A percentile compares a stretch with the other conserved stretches of the same genome.
Conservation (phyloP, 2,329 filamentous ascomycete species). For the Tympanopsis confertula region DNA sequence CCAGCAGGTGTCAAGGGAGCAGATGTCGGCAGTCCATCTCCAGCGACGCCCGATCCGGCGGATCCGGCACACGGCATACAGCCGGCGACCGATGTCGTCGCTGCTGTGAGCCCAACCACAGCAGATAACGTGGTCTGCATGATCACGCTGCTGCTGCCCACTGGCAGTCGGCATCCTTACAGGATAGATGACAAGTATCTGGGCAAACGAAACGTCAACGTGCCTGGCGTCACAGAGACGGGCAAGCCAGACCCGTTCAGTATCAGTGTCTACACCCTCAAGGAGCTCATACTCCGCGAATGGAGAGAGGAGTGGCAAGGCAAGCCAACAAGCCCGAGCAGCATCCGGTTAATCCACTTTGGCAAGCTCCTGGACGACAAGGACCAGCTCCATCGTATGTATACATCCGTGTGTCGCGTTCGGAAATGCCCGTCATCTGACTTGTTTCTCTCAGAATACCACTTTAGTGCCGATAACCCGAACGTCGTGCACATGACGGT, state of each 20-base stretch:
- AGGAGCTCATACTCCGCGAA: constrained; percentile 84
- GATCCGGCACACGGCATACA: background rate
- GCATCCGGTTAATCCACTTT: constrained; percentile 84
- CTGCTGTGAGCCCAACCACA: constrained; percentile 11
- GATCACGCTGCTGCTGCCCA: constrained; percentile 75
- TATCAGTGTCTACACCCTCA: constrained; percentile 86
- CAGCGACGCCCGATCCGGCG: too few relatives aligned
- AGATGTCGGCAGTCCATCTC: background rate
- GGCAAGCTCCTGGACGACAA: constrained; percentile 87
- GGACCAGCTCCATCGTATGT: constrained; percentile 67
- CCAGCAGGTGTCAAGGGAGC: background rate
- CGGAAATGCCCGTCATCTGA: background rate
- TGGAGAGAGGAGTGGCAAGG: constrained; percentile 89
- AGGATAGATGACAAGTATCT: constrained; percentile 82
- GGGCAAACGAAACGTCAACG: constrained; percentile 64
- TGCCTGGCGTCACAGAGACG: constrained; percentile 50
- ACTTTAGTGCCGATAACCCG: constrained; percentile 60
- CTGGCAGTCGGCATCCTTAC: constrained; percentile 76
- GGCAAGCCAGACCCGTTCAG: constrained; percentile 67
- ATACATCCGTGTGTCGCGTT: background rate
- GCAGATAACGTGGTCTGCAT: constrained; percentile 35
- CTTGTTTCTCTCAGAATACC: constrained; percentile 53
- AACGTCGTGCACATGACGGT: constrained; percentile 95
- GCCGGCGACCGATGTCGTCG: constrained; percentile 1
- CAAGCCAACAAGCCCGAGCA: constrained; percentile 73